Base-by-base conservation (phyloP, 23 red algal genomes). In the Chondrus crispus region DNA sequence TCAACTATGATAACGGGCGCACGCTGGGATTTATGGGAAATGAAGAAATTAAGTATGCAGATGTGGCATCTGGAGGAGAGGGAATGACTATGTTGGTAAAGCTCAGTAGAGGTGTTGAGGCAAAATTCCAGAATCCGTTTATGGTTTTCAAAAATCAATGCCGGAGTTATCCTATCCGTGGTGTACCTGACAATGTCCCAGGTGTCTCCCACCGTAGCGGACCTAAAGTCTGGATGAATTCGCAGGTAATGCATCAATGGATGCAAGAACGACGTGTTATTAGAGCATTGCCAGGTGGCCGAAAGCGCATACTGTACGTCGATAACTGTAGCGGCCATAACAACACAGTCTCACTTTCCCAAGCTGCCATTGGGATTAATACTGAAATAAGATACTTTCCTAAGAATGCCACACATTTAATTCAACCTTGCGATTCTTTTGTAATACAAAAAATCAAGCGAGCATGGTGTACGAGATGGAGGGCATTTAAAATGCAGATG, bases 391-490 rank as follows among this genome's bases (percentile, higher is more conserved):
- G 12, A 38, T 76, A 76, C 43, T 76, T 76, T 76, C 71, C 71
- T 14, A n/a, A 26, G 12, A 76, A 76, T 22, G 26, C 26, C 37
- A 76, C 71, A 24, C 71, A 76, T 2, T 22, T 76, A n/a, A 76
- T 76, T 47, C 71, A 76, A 20, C 2, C 71, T 44, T 76, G 71
- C 12, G 71, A 76, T 47, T 45, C 37, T 76, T 76, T 76, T 76
- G 2, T 76, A 36, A 76, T 76, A 26, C 71, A 76, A 76, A 47
- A 41, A 22, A 20, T 76, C 38, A 76, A 76, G 1, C 22, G 37
- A n/a, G 2, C 1, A 9, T 76, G 71, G 71, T 26, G 26, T 9
- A 43, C 33, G 43, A 8, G 1, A 24, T 76, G 71, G 2, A 38
- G 43, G 35, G 71, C 71, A 47, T 45, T 39, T 41, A 76, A 76